Conservation (phyloP, 805 yeast species). For the Pichia pseudocactophila region DNA sequence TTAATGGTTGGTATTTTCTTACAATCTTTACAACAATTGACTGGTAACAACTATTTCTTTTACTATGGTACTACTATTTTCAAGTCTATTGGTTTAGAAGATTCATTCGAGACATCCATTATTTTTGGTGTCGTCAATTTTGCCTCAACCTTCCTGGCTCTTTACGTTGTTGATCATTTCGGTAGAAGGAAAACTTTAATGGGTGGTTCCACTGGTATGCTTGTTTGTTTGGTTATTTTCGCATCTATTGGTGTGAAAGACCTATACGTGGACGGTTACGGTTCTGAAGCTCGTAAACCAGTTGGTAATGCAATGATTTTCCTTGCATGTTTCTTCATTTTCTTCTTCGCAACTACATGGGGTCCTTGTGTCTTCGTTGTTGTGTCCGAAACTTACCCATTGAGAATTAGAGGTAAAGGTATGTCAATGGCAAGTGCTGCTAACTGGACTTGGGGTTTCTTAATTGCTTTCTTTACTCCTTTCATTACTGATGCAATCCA, state of each 20-base stretch:
- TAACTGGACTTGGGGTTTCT: constrained; percentile 56
- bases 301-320: constrained; percentile 58
- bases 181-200: constrained; percentile 48
- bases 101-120: constrained; percentile 53
- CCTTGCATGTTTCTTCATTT: constrained; percentile 54
- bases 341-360: constrained; percentile 68
- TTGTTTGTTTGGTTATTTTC: constrained; percentile 48
- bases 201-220: constrained; percentile 45
- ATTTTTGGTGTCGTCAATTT: constrained; percentile 50
- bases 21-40: constrained; percentile 54
- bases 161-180: constrained; percentile 42
- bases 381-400: constrained; percentile 60
- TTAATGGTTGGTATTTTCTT: constrained; percentile 48
- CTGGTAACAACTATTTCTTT: constrained; percentile 60
- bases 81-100: constrained; percentile 46
- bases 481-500: constrained; percentile 45
- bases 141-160: constrained; percentile 43
- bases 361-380: constrained; percentile 64
- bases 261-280: constrained; percentile 33
- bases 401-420: constrained; percentile 52
- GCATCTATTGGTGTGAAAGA: constrained; percentile 50
- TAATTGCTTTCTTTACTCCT: constrained; percentile 51
- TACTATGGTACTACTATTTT: constrained; percentile 59
- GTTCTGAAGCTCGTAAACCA: constrained; percentile 34
- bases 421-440: constrained; percentile 60